Conservation (phyloP, 768 basidiomycete genomes). For the Leccinum barrowsii region DNA sequence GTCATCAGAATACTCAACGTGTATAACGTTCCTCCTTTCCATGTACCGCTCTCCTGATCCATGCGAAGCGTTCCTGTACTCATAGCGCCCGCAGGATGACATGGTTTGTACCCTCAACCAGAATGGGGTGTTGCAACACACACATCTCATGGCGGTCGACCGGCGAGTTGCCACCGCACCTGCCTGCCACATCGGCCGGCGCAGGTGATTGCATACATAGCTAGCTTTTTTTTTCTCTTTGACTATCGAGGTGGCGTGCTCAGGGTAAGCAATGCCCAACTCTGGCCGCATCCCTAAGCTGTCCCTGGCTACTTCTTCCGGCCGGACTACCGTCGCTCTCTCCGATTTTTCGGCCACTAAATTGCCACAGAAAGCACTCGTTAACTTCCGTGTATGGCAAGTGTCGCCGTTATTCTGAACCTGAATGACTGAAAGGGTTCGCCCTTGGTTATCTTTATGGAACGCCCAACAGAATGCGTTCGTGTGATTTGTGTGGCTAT, state of each 20-base stretch:
- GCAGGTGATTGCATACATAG: not conserved
- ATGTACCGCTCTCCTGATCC: constrained; percentile 18
- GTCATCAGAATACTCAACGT: constrained; percentile 21
- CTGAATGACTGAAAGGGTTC: constrained; percentile 7
- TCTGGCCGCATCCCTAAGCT: constrained; percentile 7
- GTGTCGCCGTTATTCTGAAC: constrained; percentile 9
- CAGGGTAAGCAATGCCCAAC: constrained; percentile 17
- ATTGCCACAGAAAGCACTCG: constrained; percentile 2
- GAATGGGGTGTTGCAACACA: constrained; percentile 10
- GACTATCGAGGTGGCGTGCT: constrained; percentile 22
- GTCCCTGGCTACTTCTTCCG: constrained; percentile 16
- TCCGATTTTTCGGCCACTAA: constrained; percentile 4
- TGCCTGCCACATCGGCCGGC: constrained; percentile 17
- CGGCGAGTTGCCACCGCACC: constrained; percentile 23
- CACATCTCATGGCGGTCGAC: constrained; percentile 19
- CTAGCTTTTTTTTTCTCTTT: constrained; percentile 5
- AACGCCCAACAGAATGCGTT: not conserved
- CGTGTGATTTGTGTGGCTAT: constrained; percentile 8
- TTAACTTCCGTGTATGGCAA: constrained; percentile 4
- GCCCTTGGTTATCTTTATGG: constrained; percentile 11
- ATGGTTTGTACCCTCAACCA: constrained; percentile 19
- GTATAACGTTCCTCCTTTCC: constrained; percentile 20
- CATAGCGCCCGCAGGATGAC: constrained; percentile 16
- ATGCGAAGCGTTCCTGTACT: constrained; percentile 26
- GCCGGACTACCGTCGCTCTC: constrained; percentile 9